Conservation (phyloP, 176 grass and related monocot genomes). For the Triticum monococcum region DNA sequence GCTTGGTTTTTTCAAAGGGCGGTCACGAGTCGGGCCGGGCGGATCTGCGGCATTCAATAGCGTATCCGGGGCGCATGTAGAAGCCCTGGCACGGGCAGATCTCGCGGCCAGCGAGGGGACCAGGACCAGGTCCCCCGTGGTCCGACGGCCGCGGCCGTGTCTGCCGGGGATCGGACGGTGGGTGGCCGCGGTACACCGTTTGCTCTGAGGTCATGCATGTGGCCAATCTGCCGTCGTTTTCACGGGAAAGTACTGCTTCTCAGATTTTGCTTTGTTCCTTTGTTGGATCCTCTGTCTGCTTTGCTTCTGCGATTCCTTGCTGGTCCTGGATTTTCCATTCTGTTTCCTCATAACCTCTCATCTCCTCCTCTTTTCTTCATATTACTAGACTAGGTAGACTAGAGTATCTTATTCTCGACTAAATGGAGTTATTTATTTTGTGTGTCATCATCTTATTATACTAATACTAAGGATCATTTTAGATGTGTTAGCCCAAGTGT, state of each 20-base stretch:
- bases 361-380: neutral
- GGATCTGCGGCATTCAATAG: slow-evolving; percentile 38
- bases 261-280: slow-evolving; percentile 42
- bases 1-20: neutral
- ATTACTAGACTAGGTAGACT: neutral
- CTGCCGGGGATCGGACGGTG: slow-evolving; percentile 35
- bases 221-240: slow-evolving; percentile 56
- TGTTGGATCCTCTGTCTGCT: slow-evolving; percentile 44
- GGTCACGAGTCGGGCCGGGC: neutral
- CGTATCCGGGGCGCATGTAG: slow-evolving; percentile 28
- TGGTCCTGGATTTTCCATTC: neutral
- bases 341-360: neutral
- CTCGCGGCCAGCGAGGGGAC: slow-evolving; percentile 2
- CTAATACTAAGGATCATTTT: neutral
- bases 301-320: neutral
- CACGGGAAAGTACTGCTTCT: slow-evolving; percentile 55
- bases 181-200: neutral
- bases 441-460: neutral
- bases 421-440: neutral
- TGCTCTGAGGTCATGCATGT: slow-evolving; percentile 46
- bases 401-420: neutral
- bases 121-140: neutral
- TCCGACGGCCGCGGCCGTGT: slow-evolving; percentile 2
- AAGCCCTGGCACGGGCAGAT: slow-evolving; percentile 23
- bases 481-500: too few relatives aligned